A percentile compares a stretch with the other conserved stretches of the same genome.
Conservation (phyloP, 78 protist species). For the Goniomonas avonlea region DNA sequence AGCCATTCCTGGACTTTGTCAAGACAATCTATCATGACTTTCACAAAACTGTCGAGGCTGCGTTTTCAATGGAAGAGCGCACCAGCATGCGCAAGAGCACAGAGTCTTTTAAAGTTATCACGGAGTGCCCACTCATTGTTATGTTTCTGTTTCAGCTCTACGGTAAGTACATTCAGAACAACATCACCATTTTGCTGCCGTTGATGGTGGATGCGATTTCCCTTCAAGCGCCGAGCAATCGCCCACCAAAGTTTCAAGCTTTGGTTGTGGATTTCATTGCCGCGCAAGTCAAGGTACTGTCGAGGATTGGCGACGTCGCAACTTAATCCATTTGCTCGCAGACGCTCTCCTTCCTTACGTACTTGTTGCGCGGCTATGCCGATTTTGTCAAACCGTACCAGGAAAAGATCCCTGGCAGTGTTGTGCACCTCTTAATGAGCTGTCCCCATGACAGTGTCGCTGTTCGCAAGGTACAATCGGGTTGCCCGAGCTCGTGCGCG, state of each 20-base stretch:
- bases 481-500: neutral
- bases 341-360: constrained; percentile 83
- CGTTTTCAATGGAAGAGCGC: neutral
- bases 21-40: constrained; percentile 47
- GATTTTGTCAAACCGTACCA: constrained; percentile 41
- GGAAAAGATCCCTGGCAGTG: constrained; percentile 64
- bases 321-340: too few relatives aligned
- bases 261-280: constrained; percentile 66
- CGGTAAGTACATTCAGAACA: constrained; percentile 22
- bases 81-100: neutral
- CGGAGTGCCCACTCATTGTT: constrained; percentile 85
- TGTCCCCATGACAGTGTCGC: constrained; percentile 70
- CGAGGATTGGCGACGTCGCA: neutral
- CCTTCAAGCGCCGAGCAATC: constrained; percentile 29
- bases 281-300: constrained; percentile 64
- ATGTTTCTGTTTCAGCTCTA: constrained; percentile 81
- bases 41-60: constrained; percentile 24
- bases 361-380: constrained; percentile 51
- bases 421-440: constrained; percentile 54
- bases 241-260: neutral
- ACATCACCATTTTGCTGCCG: constrained; percentile 56
- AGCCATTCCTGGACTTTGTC: constrained; percentile 66
- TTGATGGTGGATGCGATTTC: constrained; percentile 52
- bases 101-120: constrained; percentile 68
- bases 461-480: constrained; percentile 43